Conservation (phyloP, 1,139 yeast species). For the Debaryomyces sp. region DNA sequence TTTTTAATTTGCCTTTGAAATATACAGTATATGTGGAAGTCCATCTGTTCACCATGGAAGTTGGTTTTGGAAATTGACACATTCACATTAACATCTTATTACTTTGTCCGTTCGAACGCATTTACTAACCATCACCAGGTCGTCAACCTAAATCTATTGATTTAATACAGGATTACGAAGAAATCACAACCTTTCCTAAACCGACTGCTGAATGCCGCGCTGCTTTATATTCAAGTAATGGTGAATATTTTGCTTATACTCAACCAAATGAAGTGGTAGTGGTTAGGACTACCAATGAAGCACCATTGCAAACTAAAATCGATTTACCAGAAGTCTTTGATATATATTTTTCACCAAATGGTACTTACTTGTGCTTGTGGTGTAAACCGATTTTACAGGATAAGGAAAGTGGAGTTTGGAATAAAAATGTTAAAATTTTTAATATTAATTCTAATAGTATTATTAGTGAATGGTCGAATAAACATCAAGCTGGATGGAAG, state of each 20-base stretch:
- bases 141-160: constrained; percentile 67
- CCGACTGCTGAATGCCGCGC: constrained; percentile 46
- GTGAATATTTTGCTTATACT: constrained; percentile 59
- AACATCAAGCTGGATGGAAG: constrained; percentile 88
- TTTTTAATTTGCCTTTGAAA: neutral
- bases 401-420: constrained; percentile 67
- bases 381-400: constrained; percentile 73
- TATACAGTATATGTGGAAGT: neutral
- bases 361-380: constrained; percentile 88
- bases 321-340: constrained; percentile 71
- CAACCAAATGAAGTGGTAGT: constrained; percentile 60
- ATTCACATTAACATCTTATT: neutral
- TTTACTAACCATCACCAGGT: constrained; percentile 34
- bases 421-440: constrained; percentile 78
- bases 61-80: neutral
- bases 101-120: neutral
- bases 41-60: neutral
- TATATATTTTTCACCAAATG: constrained; percentile 83
- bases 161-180: constrained; percentile 54
- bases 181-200: constrained; percentile 35
- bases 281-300: constrained; percentile 48
- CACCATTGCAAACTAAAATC: constrained; percentile 42
- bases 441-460: constrained; percentile 51
- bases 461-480: constrained; percentile 71
- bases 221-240: constrained; percentile 55